phyloP scores from a whole-genome alignment of 441 rosid genomes.

The Bruguiera hainesii region DNA sequence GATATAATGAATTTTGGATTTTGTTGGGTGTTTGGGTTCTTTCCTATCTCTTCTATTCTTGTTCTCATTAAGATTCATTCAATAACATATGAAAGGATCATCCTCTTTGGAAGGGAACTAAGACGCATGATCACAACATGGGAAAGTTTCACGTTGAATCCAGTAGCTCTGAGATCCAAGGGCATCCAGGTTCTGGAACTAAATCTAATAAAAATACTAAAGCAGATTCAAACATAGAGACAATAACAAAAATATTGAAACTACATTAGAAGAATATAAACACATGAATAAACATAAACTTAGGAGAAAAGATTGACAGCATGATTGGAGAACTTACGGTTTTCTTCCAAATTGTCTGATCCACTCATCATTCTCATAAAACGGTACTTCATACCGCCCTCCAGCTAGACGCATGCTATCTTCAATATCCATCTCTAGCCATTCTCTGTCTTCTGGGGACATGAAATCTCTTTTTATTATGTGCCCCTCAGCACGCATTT shows the following conservation, averaged over 20 bases:
- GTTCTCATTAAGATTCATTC: neutral
- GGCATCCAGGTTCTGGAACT: neutral
- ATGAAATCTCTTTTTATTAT: slow-evolving; percentile 71
- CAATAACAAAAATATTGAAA: neutral
- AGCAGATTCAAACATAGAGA: neutral
- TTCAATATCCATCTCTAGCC: slow-evolving; percentile 94
- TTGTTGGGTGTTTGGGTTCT: neutral
- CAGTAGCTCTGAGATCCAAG: neutral
- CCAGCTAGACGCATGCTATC: slow-evolving; percentile 53
- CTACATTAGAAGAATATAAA: neutral
- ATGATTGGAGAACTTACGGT: slow-evolving; percentile 50
- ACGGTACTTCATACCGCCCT: slow-evolving; percentile 56
- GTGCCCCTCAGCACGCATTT: slow-evolving; percentile 90
- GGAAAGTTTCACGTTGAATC: neutral
- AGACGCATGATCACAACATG: neutral
- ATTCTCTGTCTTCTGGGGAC: slow-evolving; percentile 79
- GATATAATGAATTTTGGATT: too few species aligned
- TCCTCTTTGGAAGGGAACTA: neutral
- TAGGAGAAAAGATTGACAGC: neutral
- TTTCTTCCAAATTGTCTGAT: slow-evolving; percentile 59
- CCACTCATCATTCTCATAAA: slow-evolving; percentile 76
- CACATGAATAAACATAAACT: neutral
- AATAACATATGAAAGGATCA: neutral
- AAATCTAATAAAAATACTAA: neutral
- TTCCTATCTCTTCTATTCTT: neutral